A percentile compares a stretch with the other conserved stretches of the same genome.
These are phyloP conservation scores for Verticillium albo-atrum DNA, from an alignment of 2,329 filamentous ascomycete genomes.

Conservation along the genomic window DNA sequence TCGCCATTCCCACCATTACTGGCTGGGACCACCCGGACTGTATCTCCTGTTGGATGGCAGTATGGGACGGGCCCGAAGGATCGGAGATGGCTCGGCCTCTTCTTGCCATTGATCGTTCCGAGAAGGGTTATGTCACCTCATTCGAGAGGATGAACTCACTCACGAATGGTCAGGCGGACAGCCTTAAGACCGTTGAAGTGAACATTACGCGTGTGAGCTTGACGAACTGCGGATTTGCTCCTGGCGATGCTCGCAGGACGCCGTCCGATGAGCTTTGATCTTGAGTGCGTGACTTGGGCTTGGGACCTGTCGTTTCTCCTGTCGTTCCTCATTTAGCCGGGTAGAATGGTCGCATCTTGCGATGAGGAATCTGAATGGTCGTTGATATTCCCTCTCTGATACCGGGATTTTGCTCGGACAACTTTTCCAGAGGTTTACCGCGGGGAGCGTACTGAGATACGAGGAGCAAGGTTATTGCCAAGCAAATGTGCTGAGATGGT, in stretches of 20 bases:
- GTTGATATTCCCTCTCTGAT: no score
- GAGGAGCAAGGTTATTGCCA: no score
- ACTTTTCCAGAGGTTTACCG: no score
- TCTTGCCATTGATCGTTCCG: neutral
- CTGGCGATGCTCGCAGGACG: neutral
- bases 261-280: neutral
- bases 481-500: no score
- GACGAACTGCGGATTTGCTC: neutral
- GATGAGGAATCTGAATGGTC: no score
- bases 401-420: no score
- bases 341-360: no score
- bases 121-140: neutral
- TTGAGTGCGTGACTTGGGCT: no score
- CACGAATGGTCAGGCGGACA: neutral
- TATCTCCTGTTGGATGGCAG: neutral
- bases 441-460: no score
- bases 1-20: neutral
- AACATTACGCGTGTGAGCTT: neutral
- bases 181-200: neutral
- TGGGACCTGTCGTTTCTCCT: no score
- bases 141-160: neutral
- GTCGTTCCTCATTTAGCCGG: no score
- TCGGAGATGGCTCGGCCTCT: neutral
- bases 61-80: neutral
- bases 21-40: constrained; percentile 1